Base-by-base conservation (phyloP, 1,139 yeast species). In the Candida freyschussii region DNA sequence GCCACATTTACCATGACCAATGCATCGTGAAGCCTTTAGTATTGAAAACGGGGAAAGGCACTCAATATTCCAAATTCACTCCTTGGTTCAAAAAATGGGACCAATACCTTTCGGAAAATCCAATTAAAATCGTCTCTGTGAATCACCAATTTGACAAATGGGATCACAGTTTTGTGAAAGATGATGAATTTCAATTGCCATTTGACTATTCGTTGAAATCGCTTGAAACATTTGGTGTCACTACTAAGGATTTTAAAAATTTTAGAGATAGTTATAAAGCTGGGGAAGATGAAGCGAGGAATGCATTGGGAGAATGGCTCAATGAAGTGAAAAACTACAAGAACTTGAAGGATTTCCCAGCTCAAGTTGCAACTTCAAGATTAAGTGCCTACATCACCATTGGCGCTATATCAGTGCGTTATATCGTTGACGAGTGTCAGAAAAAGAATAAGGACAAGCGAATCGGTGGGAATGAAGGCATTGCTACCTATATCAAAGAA, bases 71-170 rank as follows among this genome's bases (percentile, higher is more conserved):
- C 3, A 72, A 72, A 4, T 74, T 72, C 45, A 64, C 75, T 4
- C 77, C 78, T 0, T 74, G 72, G 72, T 70, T 60, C 48, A 62
- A 60, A 33, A 61, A 64, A 12, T 74, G 79, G 79, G 47, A 56
- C 4, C 47, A 50, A 7, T 47, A 55, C 30, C 39, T 64, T 21
- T 46, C 56, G 12, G 28, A 34, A 3, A 36, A 45, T 23, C 37
- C 47, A 13, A 24, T 39, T 11, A 33, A 34, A 13, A n/a, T 30
- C 2, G 17, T 32, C 22, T 28, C 32, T 6, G 28, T 37, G 13
- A 27, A 28, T 7, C 34, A 36, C 26, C 32, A 34, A 27, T 26
- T 40, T 14, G 28, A 29, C 6, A 20, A 34, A 14, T 34, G 42
- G 40, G 39, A 39, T 11, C 32, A 36, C n/a, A 24, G 28, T 6